A percentile compares a stretch with the other conserved stretches of the same genome.
phyloP scores from a whole-genome alignment of 202 grass and related monocot genomes.

The Saccharum hybrid region DNA sequence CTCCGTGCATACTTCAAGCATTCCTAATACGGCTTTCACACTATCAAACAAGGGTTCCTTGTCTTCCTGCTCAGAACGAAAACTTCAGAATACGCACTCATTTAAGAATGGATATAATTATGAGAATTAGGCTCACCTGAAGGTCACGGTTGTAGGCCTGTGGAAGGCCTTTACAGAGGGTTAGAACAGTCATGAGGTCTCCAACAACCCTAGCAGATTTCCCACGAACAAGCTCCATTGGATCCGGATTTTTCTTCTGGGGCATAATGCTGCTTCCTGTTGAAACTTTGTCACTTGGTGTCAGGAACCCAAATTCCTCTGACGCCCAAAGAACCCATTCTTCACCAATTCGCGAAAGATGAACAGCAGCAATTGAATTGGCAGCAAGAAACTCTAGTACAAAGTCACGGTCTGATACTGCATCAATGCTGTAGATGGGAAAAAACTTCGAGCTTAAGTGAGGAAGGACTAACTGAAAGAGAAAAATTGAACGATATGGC shows the following conservation, averaged over 20 bases:
- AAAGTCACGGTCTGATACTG: conserved; percentile 97
- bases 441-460: not conserved
- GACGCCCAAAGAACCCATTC: conserved; percentile 99
- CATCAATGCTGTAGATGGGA: conserved; percentile 73
- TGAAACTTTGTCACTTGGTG: conserved; percentile 88
- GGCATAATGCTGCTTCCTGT: conserved; percentile 99
- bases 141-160: conserved; percentile 95
- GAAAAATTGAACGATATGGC: not conserved
- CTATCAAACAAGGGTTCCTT: conserved; percentile 98
- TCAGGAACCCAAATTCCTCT: conserved; percentile 94
- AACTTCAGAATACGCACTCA: conserved; percentile 24
- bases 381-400: conserved; percentile 86
- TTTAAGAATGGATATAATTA: conserved; percentile 29
- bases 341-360: conserved; percentile 96
- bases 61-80: conserved; percentile 76
- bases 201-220: conserved; percentile 96
- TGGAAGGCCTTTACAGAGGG: conserved; percentile 92
- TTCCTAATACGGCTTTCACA: conserved; percentile 81
- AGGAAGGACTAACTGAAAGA: not conserved
- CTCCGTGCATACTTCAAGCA: conserved; percentile 91
- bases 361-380: conserved; percentile 82
- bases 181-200: conserved; percentile 82
- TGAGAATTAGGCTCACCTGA: conserved; percentile 55
- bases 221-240: conserved; percentile 98
- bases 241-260: conserved; percentile 99